Evolutionary conservation across 768 basidiomycete species (phyloP).

Genomic region (Gloeopeniophorella convolvens): DNA sequence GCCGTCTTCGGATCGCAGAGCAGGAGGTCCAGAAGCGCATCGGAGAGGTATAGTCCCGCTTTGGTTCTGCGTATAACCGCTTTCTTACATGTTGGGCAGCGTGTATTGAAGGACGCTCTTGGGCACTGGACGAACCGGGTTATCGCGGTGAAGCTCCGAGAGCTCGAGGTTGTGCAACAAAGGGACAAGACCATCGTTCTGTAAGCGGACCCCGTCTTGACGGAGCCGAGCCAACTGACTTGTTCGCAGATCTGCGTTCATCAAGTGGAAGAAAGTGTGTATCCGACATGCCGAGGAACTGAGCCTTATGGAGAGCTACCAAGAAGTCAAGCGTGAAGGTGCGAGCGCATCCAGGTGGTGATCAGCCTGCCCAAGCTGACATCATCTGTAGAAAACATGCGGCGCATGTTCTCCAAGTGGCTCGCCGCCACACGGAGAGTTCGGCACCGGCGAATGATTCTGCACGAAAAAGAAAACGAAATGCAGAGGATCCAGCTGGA

Average conservation of each 20-base stretch:
- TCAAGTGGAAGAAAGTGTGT: conserved; percentile 61
- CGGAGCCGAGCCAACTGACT: not conserved
- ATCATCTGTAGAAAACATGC: conserved; percentile 48
- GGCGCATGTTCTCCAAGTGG: conserved; percentile 69
- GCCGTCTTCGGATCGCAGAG: conserved; percentile 17
- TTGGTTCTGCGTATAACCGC: not conserved
- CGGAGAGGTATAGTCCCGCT: not conserved
- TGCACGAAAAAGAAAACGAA: conserved; percentile 59
- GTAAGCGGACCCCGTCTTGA: conserved; percentile 26
- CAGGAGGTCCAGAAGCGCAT: conserved; percentile 11
- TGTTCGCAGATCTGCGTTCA: conserved; percentile 45
- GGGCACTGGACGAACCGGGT: conserved; percentile 65
- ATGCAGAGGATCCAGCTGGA: conserved; percentile 46
- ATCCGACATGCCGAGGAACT: conserved; percentile 62
- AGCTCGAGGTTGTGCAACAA: conserved; percentile 54
- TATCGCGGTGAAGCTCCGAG: conserved; percentile 65
- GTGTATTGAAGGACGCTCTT: conserved; percentile 42
- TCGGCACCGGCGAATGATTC: conserved; percentile 51
- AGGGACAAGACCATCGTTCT: conserved; percentile 32
- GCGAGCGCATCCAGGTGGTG: conserved; percentile 13
- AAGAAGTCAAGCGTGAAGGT: conserved; percentile 78
- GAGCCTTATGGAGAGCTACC: conserved; percentile 79
- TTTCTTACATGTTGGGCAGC: conserved; percentile 32
- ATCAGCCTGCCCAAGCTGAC: not conserved
- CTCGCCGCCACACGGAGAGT: conserved; percentile 49